Evolutionary conservation across 2,329 filamentous ascomycete species (phyloP), one percentile per base, ranked within the genome.

Genomic region (Sclerotinia subarctica): DNA sequence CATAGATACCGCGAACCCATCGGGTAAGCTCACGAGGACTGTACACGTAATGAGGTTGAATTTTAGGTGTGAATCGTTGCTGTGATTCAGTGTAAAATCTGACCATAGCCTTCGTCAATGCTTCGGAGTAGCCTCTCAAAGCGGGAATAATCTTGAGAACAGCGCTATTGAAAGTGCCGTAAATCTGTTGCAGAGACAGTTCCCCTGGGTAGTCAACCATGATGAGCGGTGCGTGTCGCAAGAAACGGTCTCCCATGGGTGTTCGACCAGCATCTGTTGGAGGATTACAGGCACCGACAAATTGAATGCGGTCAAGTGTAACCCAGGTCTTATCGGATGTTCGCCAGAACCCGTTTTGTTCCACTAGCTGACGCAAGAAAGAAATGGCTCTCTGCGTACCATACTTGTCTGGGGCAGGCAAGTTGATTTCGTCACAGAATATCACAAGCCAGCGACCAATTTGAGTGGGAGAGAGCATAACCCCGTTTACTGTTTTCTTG

Each of bases 171-270:
- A 99, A 99, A 0, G 96, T 98, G 74, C 96, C 95, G 77, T 99
- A 99, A 73, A 99, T 99, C 78, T 99, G 95, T 73, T 90, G 90
- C 49, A 99, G 86, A 4, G 96, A 99, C 54, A 93, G 84, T 81
- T 99, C 93, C 75, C 96, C 95, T 70, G 95, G 95, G 77, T 99
- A 99, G 77, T 99, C 95, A 53, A 99, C 96, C 96, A 99, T 99
- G 80, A 99, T 91, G 66, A 99, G 87, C n/a, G 95, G 95, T 21
- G 95, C 93, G 79, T 99, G 96, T 69, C 96, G 89, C 72, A 99
- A 85, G 86, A 99, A 99, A 74, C 95, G 87, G 62, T 93, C 88
- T 54, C 93, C 95, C 83, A 99, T 89, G 0, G 95, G 91, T 17
- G 95, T 98, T 85, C 95, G 93, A 35, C 95, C 95, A 73, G 94